Evolutionary conservation across 2,329 filamentous ascomycete genomes (phyloP), one percentile per base, ranked within the genome.

Genomic region (Penicillium sp.): DNA sequence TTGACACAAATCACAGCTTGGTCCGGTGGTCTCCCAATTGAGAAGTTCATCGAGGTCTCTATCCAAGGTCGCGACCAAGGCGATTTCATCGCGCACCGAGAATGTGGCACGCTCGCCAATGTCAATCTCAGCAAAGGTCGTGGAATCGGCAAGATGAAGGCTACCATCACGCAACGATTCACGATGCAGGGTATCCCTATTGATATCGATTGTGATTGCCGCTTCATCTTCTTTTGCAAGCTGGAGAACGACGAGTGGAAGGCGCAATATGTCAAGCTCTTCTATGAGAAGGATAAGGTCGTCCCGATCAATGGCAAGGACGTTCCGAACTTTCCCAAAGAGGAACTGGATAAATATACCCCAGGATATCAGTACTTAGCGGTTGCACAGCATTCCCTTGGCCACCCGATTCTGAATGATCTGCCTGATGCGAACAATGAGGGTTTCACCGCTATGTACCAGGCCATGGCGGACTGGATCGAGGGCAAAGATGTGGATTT

Each of bases 11-110:
- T 23, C 22, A 42, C 42, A 17, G 72, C 71, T 8, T 75, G 70
- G 72, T 68, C 70, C 0, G 71, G 70, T 2, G 60, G 65, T 5
- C 66, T 66, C 0, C 48, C 57, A 10, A 62, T 64, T 41, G 45
- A 56, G 1, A 64, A 66, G 41, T 74, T 75, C 54, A 74, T 75
- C 48, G 45, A 57, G 13, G 65, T 70, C 32, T 76, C 73, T 9
- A 68, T 74, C 45, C 56, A 61, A 6, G 73, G 73, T 39, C 74
- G 75, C 56, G 60, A 67, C 15, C 60, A 62, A 7, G 73, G 73
- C 12, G 72, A 68, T 34, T 76, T 75, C 59, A 77, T 77, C 58
- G 73, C 75, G 71, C 74, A 77, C 54, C 72, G 73, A 41, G 59
- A 60, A 40, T 66, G 71, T 29, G 69, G 70, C 6, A 48, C 55